Conservation (phyloP, 2,329 filamentous ascomycete species). For the Stagonosporopsis cucurbitacearum region DNA sequence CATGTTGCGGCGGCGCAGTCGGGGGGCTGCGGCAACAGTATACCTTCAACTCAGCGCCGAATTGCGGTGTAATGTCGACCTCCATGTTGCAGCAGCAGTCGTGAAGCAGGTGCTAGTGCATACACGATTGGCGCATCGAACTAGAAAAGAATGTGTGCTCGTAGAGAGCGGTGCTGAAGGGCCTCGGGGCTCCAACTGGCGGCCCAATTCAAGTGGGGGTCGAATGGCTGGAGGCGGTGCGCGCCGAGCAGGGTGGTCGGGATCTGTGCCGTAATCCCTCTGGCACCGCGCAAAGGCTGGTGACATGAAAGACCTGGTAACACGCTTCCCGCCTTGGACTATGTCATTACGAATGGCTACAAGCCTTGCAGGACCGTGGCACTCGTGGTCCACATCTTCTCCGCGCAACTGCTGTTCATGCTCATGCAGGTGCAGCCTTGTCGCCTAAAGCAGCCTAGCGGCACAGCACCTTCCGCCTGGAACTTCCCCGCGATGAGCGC, state of each 20-base stretch:
- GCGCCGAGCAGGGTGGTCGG: slow-evolving; percentile 33
- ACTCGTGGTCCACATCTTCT: not conserved
- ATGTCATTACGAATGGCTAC: not conserved
- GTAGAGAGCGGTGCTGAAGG: slow-evolving; percentile 26
- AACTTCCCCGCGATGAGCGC: slow-evolving; percentile 32
- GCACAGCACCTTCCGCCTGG: slow-evolving; percentile 24
- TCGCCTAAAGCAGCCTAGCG: slow-evolving; percentile 36
- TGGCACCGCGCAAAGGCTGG: slow-evolving; percentile 9
- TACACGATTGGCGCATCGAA: slow-evolving; percentile 30
- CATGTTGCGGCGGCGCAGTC: slow-evolving; percentile 25
- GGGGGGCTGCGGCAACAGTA: slow-evolving; percentile 30
- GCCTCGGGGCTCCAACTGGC: slow-evolving; percentile 33
- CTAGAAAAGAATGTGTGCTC: slow-evolving; percentile 14
- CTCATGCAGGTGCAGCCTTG: slow-evolving; percentile 25
- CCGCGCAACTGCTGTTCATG: slow-evolving; percentile 32
- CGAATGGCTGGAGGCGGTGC: slow-evolving; percentile 36
- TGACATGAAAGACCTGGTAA: not conserved
- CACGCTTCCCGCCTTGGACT: not conserved
- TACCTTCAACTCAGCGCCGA: slow-evolving; percentile 95
- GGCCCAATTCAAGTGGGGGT: slow-evolving; percentile 40
- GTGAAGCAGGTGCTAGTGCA: slow-evolving; percentile 24
- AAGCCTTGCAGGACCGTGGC: not conserved
- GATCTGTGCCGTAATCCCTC: slow-evolving; percentile 25
- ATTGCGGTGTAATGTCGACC: slow-evolving; percentile 81
- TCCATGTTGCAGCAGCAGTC: slow-evolving; percentile 65